These are phyloP conservation scores for Hypoxylon fuscum DNA, from an alignment of 495 filamentous ascomycete species.

Conservation along the genomic window DNA sequence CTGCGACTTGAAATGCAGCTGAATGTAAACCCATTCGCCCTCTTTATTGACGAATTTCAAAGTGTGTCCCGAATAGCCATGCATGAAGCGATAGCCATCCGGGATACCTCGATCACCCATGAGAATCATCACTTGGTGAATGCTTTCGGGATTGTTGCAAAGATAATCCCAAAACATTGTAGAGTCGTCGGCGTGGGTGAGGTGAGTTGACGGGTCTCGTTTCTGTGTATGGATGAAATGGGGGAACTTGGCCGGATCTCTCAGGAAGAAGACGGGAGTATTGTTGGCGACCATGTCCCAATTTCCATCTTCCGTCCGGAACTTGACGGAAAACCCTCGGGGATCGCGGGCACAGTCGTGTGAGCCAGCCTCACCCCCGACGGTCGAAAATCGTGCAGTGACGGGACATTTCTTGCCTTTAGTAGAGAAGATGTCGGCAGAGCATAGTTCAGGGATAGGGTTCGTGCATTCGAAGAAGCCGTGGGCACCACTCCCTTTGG, in stretches of 20 bases:
- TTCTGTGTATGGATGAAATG: constrained; percentile 81
- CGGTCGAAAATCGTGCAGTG: constrained; percentile 75
- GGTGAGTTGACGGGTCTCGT: constrained; percentile 72
- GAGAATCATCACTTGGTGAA: constrained; percentile 75
- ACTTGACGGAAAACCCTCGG: constrained; percentile 76
- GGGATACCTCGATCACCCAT: constrained; percentile 78
- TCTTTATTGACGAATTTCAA: constrained; percentile 48
- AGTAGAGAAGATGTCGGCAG: constrained; percentile 75
- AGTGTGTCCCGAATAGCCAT: constrained; percentile 67
- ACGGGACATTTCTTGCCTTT: constrained; percentile 72
- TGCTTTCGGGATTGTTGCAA: constrained; percentile 69
- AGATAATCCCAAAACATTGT: constrained; percentile 69
- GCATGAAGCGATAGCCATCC: constrained; percentile 74
- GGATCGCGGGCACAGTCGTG: constrained; percentile 73
- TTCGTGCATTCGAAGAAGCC: constrained; percentile 74
- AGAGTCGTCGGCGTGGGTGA: constrained; percentile 50
- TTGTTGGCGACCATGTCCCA: constrained; percentile 79
- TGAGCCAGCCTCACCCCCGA: constrained; percentile 73
- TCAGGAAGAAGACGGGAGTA: constrained; percentile 81
- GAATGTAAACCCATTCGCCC: constrained; percentile 51
- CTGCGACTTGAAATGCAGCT: constrained; percentile 65
- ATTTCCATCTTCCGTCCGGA: constrained; percentile 84
- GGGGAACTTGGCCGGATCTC: constrained; percentile 81
- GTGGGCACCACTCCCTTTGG: constrained; percentile 80
- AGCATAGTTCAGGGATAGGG: constrained; percentile 47